Conservation (phyloP, 345 rosid species). For the Microcos paniculata region DNA sequence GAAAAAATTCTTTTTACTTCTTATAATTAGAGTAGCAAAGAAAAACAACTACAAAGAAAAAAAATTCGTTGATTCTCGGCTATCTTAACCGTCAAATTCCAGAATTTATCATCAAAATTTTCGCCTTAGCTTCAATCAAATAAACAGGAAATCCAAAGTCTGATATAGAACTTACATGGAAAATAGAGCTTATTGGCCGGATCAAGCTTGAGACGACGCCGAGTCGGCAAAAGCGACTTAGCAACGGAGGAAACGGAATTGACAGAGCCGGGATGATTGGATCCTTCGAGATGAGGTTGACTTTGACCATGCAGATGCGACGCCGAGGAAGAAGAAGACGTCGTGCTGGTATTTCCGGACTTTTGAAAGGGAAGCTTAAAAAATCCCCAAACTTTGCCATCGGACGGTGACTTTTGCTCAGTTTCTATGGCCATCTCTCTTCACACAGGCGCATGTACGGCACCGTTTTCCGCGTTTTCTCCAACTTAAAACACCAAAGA, state of each 20-base stretch:
- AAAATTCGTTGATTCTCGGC: background rate
- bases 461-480: background rate
- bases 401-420: constrained; percentile 56
- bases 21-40: background rate
- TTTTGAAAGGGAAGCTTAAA: constrained; percentile 79
- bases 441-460: constrained; percentile 10
- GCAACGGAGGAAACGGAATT: constrained; percentile 73
- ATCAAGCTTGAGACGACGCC: constrained; percentile 90
- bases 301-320: constrained; percentile 34
- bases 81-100: background rate
- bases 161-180: constrained; percentile 55
- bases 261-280: constrained; percentile 36
- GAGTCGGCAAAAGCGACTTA: constrained; percentile 65
- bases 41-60: too few relatives aligned
- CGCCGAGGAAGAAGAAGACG: constrained; percentile 43
- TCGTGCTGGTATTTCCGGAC: constrained; percentile 28
- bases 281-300: constrained; percentile 55
- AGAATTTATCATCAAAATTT: background rate
- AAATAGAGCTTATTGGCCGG: constrained; percentile 84
- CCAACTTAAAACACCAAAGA: background rate
- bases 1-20: background rate
- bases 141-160: background rate
- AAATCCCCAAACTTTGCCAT: constrained; percentile 75
- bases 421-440: constrained; percentile 61
- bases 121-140: background rate